phyloP scores from a whole-genome alignment of 129 eudicot species.

The Smallanthus sonchifolius region DNA sequence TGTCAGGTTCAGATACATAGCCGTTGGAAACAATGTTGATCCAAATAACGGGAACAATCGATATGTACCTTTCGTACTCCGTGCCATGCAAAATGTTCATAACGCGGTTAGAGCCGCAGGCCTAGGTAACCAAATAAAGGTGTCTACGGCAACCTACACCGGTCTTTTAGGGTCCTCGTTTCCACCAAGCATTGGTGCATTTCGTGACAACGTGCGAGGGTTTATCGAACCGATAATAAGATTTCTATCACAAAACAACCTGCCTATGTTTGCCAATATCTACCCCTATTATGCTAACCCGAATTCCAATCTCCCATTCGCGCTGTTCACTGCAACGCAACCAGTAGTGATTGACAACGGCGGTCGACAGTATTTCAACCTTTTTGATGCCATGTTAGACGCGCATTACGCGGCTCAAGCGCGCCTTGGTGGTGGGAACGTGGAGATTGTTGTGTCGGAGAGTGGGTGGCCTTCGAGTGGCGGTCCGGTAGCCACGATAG shows the following conservation, averaged over 20 bases:
- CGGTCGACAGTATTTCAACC: conserved; percentile 15
- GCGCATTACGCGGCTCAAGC: conserved; percentile 36
- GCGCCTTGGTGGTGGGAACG: conserved; percentile 19
- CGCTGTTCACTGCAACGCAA: conserved; percentile 12
- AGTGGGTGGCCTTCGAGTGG: conserved; percentile 35
- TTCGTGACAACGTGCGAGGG: conserved; percentile 7
- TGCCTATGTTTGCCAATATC: conserved; percentile 23
- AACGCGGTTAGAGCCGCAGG: conserved; percentile 25
- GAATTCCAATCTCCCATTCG: not conserved
- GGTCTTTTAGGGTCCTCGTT: not conserved
- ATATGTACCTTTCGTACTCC: conserved; percentile 20
- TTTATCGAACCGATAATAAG: conserved; percentile 16
- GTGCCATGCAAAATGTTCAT: conserved; percentile 35
- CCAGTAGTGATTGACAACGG: conserved; percentile 10
- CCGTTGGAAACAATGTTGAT: conserved; percentile 51
- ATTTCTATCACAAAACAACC: conserved; percentile 14
- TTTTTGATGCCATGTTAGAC: conserved; percentile 30
- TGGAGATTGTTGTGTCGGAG: conserved; percentile 32
- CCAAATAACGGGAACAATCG: conserved; percentile 15
- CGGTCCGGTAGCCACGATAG: not conserved
- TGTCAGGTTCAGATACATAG: conserved; percentile 48
- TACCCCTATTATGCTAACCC: conserved; percentile 2
- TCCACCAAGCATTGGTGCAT: conserved; percentile 14
- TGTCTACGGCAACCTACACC: conserved; percentile 19
- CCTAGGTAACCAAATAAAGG: conserved; percentile 14